Conservation (phyloP, 805 yeast species). For the Schizosaccharomyces octosporus region DNA sequence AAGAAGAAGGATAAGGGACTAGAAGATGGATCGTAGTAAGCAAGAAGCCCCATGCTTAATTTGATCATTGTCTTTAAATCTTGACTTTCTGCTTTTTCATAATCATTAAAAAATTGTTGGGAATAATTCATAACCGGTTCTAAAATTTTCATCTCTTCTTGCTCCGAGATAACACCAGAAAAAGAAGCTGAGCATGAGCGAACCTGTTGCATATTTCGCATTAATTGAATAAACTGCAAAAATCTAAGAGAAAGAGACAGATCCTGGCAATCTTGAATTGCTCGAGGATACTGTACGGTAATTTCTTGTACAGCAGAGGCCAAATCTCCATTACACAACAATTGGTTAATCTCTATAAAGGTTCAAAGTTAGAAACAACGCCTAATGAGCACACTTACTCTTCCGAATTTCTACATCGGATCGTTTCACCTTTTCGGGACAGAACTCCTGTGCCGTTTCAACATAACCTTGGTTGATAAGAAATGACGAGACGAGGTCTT, state of each 20-base stretch:
- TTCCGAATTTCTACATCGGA: not conserved
- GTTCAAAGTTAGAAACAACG: not conserved
- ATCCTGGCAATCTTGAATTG: not conserved
- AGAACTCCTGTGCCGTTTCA: constrained; percentile 28
- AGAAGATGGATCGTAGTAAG: not conserved
- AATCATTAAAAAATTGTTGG: not conserved
- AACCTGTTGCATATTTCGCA: not conserved
- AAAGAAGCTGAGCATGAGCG: not conserved
- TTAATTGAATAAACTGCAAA: not conserved
- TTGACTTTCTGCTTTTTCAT: not conserved
- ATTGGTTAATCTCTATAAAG: not conserved
- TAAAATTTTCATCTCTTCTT: not conserved
- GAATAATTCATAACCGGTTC: not conserved
- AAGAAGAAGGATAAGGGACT: not conserved
- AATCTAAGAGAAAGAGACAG: not conserved
- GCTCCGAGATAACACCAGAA: not conserved
- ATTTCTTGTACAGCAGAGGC: not conserved
- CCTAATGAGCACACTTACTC: not conserved
- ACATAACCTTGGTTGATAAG: constrained; percentile 34
- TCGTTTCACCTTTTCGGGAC: not conserved
- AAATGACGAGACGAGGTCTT: constrained; percentile 20
- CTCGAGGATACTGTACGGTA: not conserved
- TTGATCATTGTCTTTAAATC: not conserved
- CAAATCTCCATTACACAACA: not conserved
- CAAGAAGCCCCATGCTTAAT: not conserved